Percentiles rank a stretch among this genome's conserved stretches.
Evolutionary conservation across 768 basidiomycete genomes (phyloP).

Genomic region (Tubosaeta brunneosetosa): DNA sequence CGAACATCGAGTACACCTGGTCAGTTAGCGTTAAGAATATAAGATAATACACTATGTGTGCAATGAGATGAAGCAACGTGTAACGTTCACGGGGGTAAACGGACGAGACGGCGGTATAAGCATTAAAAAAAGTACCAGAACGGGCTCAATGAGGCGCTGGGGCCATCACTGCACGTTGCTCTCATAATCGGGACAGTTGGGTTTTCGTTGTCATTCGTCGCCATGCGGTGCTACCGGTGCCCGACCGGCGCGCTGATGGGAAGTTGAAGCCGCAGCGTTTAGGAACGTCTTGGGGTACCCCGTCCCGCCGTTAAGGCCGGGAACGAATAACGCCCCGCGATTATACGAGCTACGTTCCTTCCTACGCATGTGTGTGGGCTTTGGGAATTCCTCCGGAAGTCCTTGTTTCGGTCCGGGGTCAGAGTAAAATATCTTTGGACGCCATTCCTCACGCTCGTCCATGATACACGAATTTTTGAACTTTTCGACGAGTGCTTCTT

Average conservation of each 20-base stretch:
- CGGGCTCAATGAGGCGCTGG: not conserved
- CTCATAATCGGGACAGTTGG: slow-evolving; percentile 9
- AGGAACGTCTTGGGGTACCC: slow-evolving; percentile 27
- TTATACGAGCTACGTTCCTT: slow-evolving; percentile 82
- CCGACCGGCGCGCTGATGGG: slow-evolving; percentile 18
- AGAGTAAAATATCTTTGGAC: slow-evolving; percentile 81
- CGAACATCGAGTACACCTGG: slow-evolving; percentile 15
- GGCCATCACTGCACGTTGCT: slow-evolving; percentile 5
- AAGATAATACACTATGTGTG: slow-evolving; percentile 30
- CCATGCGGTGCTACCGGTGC: slow-evolving; percentile 10
- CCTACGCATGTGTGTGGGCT: slow-evolving; percentile 73
- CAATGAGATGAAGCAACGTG: slow-evolving; percentile 22
- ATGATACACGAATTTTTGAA: slow-evolving; percentile 90
- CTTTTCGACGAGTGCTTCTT: slow-evolving; percentile 85
- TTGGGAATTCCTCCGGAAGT: slow-evolving; percentile 73
- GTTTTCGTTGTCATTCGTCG: slow-evolving; percentile 26
- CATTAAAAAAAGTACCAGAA: not conserved
- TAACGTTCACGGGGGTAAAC: slow-evolving; percentile 1
- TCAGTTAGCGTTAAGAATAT: slow-evolving; percentile 28
- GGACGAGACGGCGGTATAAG: slow-evolving; percentile 7
- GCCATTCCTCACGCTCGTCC: slow-evolving; percentile 80
- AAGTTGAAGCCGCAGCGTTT: slow-evolving; percentile 13
- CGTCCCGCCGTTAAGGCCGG: slow-evolving; percentile 31
- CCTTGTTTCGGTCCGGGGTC: slow-evolving; percentile 67
- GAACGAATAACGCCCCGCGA: slow-evolving; percentile 66